Conservation (phyloP, 2,329 filamentous ascomycete genomes). For the Trematosphaeria pertusa region DNA sequence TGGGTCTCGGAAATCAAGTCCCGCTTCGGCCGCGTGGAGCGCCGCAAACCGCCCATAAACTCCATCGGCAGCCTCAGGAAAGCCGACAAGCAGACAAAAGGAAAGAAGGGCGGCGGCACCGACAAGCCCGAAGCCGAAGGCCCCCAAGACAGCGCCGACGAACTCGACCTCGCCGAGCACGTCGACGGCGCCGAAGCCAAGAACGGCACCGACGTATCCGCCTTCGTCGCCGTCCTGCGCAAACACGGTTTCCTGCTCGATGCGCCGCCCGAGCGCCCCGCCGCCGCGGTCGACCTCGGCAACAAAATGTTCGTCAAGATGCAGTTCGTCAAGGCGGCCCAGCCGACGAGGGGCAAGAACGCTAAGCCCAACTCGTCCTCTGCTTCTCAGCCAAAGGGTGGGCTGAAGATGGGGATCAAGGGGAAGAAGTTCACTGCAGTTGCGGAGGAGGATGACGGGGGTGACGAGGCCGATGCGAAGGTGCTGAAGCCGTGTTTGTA, state of each 20-base stretch:
- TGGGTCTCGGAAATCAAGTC: constrained; percentile 98
- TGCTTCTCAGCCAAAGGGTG: constrained; percentile 57
- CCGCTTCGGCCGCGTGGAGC: constrained; percentile 73
- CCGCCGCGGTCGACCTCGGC: constrained; percentile 73
- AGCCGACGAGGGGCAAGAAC: constrained; percentile 78
- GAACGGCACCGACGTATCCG: constrained; percentile 81
- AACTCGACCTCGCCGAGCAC: constrained; percentile 67
- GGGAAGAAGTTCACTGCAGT: constrained; percentile 40
- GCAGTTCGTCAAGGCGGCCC: constrained; percentile 86
- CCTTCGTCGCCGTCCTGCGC: constrained; percentile 83
- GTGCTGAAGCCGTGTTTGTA: constrained; percentile 96
- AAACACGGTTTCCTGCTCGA: constrained; percentile 84
- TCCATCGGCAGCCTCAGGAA: constrained; percentile 65
- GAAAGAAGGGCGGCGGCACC: constrained; percentile 57
- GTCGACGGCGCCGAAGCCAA: constrained; percentile 72
- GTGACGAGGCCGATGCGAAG: constrained; percentile 67
- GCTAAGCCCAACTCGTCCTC: constrained; percentile 62
- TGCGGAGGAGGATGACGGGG: constrained; percentile 57
- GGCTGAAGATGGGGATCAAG: constrained; percentile 61
- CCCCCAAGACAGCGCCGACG: constrained; percentile 57
- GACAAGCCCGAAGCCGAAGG: constrained; percentile 57
- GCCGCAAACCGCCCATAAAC: constrained; percentile 58
- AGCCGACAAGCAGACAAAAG: constrained; percentile 32
- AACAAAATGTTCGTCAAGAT: constrained; percentile 99
- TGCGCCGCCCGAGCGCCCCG: constrained; percentile 59